These are phyloP conservation scores for Colletotrichum musicola DNA, from an alignment of 2,329 filamentous ascomycete species.

Conservation along the genomic window DNA sequence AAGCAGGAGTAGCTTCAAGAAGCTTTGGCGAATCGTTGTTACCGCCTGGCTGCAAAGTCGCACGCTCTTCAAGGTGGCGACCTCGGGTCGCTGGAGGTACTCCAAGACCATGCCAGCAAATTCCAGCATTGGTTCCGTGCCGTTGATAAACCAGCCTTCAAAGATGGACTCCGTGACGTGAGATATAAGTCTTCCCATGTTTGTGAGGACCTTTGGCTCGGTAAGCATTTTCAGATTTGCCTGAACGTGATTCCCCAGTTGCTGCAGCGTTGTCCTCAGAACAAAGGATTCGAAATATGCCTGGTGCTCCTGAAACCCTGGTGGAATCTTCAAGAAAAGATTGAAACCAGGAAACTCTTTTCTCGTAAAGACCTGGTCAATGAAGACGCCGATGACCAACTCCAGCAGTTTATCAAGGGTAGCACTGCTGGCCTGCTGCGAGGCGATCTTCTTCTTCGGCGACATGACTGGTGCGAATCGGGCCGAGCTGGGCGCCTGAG, in stretches of 20 bases:
- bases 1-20: conserved; percentile 84
- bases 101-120: conserved; percentile 89
- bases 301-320: conserved; percentile 93
- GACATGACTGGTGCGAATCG: conserved; percentile 74
- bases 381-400: conserved; percentile 82
- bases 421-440: conserved; percentile 71
- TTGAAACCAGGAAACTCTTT: conserved; percentile 94
- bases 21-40: conserved; percentile 78
- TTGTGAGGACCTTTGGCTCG: conserved; percentile 87
- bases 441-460: conserved; percentile 64
- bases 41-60: conserved; percentile 91
- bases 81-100: conserved; percentile 86
- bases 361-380: conserved; percentile 85
- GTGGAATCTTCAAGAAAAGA: conserved; percentile 87
- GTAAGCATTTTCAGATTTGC: conserved; percentile 78
- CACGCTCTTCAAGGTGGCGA: conserved; percentile 85
- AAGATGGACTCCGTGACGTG: conserved; percentile 93
- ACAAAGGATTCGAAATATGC: conserved; percentile 95
- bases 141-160: conserved; percentile 96
- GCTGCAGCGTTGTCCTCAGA: conserved; percentile 78
- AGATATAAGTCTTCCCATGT: conserved; percentile 82
- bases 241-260: conserved; percentile 77
- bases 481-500: conserved; percentile 69
- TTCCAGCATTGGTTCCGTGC: conserved; percentile 85
- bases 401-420: conserved; percentile 83